Conservation (phyloP, 371 early-diverging fungal species). For the Mucor racemosus region DNA sequence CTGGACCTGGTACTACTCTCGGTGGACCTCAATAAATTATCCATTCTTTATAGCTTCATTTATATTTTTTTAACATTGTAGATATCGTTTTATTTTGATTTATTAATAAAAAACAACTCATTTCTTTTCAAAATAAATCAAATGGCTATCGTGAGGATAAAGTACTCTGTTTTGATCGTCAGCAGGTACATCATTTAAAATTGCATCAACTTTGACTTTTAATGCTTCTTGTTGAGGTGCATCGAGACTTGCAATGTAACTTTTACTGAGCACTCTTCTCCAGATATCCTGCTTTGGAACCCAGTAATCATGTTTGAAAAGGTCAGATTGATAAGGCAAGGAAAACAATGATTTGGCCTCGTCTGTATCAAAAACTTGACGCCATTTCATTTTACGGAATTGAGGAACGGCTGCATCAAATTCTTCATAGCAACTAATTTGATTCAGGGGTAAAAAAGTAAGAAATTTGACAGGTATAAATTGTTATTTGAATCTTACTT, state of each 20-base stretch:
- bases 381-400: slow-evolving; percentile 36
- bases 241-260: slow-evolving; percentile 42
- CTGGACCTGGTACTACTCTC: slow-evolving; percentile 53
- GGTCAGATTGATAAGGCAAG: slow-evolving; percentile 24
- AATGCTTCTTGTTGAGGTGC: slow-evolving; percentile 28
- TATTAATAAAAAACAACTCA: not conserved
- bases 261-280: slow-evolving; percentile 43
- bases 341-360: slow-evolving; percentile 31
- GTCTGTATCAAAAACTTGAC: slow-evolving; percentile 30
- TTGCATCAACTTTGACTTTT: not conserved
- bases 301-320: slow-evolving; percentile 22
- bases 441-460: too few relatives aligned
- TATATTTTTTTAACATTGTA: not conserved
- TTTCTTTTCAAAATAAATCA: slow-evolving; percentile 28
- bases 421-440: slow-evolving; percentile 24
- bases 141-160: slow-evolving; percentile 39
- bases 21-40: slow-evolving; percentile 37
- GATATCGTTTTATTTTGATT: slow-evolving; percentile 1
- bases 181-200: slow-evolving; percentile 22
- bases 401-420: slow-evolving; percentile 36
- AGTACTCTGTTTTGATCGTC: slow-evolving; percentile 15
- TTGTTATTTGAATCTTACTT: not conserved
- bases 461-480: not conserved
- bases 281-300: slow-evolving; percentile 29
- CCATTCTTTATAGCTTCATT: not conserved